Conservation (phyloP, 2,329 filamentous ascomycete genomes). For the Fusarium praegraminearum region DNA sequence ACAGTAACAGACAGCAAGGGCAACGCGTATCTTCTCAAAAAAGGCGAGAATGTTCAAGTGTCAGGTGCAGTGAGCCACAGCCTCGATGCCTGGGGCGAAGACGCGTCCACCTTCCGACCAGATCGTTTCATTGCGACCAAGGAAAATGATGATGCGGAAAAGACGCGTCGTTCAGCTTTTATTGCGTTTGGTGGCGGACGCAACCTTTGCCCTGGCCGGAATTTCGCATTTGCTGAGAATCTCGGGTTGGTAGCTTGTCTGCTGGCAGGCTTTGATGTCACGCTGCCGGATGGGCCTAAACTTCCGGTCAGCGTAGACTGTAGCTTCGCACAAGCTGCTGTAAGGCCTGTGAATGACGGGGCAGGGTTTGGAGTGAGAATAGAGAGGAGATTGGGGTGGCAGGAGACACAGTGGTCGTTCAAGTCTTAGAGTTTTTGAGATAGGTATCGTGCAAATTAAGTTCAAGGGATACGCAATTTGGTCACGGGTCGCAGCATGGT, state of each 20-base stretch:
- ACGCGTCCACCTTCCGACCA: constrained; percentile 17
- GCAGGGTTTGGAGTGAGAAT: constrained; percentile 23
- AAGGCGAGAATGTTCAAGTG: constrained; percentile 30
- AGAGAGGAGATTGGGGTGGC: constrained; percentile 27
- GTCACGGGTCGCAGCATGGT: too few species aligned
- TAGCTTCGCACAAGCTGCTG: constrained; percentile 10
- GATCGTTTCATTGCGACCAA: constrained; percentile 31
- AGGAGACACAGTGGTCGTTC: constrained; percentile 23
- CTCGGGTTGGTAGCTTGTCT: constrained; percentile 27
- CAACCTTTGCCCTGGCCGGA: constrained; percentile 27
- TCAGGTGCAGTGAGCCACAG: constrained; percentile 13
- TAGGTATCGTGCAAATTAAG: too few species aligned
- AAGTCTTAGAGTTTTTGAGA: neutral
- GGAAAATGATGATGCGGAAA: constrained; percentile 17
- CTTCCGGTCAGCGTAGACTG: neutral
- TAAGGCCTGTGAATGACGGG: constrained; percentile 14
- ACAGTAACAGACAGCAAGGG: constrained; percentile 24
- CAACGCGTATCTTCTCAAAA: constrained; percentile 32
- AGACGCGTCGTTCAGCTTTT: constrained; percentile 14
- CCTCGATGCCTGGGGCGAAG: constrained; percentile 26
- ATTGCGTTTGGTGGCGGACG: constrained; percentile 29
- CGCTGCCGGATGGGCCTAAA: neutral
- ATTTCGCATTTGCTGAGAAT: constrained; percentile 38
- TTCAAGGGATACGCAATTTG: too few species aligned
- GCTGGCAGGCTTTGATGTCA: constrained; percentile 27